A percentile compares a stretch with the other conserved stretches of the same genome.
Conservation (phyloP, 192 early-diverging fungal species). For the Obelidium mucronatum region DNA sequence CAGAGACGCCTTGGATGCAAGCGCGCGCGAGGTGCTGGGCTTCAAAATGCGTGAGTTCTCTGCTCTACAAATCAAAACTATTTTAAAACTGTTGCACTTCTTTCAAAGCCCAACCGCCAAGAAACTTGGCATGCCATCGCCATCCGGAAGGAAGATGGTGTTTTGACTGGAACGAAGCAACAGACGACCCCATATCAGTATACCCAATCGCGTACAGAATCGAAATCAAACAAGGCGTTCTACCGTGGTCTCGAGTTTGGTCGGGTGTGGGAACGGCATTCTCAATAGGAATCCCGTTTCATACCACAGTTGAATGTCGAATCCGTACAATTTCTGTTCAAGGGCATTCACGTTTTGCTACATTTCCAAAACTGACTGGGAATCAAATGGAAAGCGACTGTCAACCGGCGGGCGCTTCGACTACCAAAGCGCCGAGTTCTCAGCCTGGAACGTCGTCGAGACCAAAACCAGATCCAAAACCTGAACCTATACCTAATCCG, state of each 20-base stretch:
- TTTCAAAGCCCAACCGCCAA: not conserved
- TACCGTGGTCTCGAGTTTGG: not conserved
- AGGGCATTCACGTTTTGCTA: not conserved
- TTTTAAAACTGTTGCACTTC: too few species aligned
- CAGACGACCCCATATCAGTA: not conserved
- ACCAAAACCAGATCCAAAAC: too few species aligned
- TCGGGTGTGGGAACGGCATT: not conserved
- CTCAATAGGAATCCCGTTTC: not conserved
- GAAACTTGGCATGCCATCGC: not conserved
- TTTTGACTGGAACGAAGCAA: not conserved
- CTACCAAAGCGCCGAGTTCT: too few species aligned
- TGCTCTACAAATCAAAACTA: too few species aligned
- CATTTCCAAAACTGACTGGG: not conserved
- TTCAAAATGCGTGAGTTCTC: too few species aligned
- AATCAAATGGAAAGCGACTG: not conserved
- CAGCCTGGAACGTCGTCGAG: too few species aligned
- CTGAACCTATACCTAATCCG: too few species aligned
- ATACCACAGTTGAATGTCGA: not conserved
- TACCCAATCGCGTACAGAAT: not conserved
- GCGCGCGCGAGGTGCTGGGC: too few species aligned
- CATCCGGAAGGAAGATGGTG: not conserved
- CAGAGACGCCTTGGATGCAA: too few species aligned
- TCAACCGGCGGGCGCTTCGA: too few species aligned
- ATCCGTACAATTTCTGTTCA: not conserved
- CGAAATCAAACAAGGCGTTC: not conserved